These are phyloP conservation scores for Botrytis hyacinthi DNA, from an alignment of 2,329 filamentous ascomycete genomes.

Conservation along the genomic window DNA sequence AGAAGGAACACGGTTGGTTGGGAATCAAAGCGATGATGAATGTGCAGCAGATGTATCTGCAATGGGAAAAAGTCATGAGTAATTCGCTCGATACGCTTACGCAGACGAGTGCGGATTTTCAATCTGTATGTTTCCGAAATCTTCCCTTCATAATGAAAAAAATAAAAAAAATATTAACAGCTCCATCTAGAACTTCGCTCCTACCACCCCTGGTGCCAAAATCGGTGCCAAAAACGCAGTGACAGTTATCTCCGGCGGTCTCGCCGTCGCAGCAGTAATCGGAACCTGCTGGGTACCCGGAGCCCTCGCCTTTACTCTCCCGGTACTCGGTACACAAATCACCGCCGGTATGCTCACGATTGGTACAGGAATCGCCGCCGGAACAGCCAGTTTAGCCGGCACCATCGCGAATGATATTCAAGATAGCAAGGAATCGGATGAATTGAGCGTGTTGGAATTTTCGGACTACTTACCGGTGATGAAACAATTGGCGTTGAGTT, in stretches of 20 bases:
- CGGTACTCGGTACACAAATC: not conserved
- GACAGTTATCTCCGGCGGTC: not conserved
- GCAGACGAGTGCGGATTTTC: not conserved
- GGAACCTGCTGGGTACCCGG: not conserved
- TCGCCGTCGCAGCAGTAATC: not conserved
- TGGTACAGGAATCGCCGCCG: not conserved
- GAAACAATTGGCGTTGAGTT: not conserved
- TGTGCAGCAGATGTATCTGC: conserved; percentile 2
- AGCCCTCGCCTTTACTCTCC: not conserved
- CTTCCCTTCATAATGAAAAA: fast-evolving
- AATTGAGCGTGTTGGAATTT: not conserved
- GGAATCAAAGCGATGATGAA: not conserved
- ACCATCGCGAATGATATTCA: not conserved
- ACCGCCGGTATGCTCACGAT: not conserved
- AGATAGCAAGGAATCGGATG: not conserved
- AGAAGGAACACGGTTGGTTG: not conserved
- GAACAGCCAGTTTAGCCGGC: not conserved
- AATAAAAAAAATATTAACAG: not conserved
- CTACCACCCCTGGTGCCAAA: not conserved
- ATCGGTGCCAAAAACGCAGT: not conserved
- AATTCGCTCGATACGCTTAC: not conserved
- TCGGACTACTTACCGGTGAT: not conserved
- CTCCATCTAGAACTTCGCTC: not conserved
- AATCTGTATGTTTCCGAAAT: not conserved
- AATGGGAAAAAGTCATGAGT: conserved; percentile 2